These are phyloP conservation scores for Huiozyma naganishii DNA, from an alignment of 805 yeast species.

Conservation along the genomic window DNA sequence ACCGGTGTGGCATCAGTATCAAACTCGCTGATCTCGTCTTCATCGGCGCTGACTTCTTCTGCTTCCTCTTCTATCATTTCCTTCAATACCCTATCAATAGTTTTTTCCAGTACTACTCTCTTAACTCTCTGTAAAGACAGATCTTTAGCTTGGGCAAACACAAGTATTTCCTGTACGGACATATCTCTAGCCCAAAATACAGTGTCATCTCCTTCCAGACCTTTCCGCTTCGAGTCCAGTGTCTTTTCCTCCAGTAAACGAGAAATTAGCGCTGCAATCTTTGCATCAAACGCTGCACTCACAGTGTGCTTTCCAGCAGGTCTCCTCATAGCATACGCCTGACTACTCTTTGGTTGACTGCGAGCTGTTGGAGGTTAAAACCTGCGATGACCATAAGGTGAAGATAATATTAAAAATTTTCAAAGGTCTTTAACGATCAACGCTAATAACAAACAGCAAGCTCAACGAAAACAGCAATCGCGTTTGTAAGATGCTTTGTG, in stretches of 20 bases:
- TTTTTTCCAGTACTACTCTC: conserved; percentile 47
- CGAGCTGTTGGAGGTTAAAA: too few relatives aligned
- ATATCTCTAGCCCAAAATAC: conserved; percentile 57
- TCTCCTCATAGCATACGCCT: conserved; percentile 14
- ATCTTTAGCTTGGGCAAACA: conserved; percentile 54
- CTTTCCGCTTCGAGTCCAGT: conserved; percentile 11
- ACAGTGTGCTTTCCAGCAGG: conserved; percentile 25
- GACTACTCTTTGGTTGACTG: too few relatives aligned
- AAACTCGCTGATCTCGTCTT: conserved; percentile 23
- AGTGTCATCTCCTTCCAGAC: conserved; percentile 15
- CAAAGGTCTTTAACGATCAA: too few relatives aligned
- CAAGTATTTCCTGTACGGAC: conserved; percentile 39
- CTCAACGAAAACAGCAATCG: too few relatives aligned
- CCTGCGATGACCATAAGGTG: too few relatives aligned
- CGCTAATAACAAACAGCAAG: too few relatives aligned
- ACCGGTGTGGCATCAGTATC: conserved; percentile 25
- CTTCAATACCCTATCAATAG: conserved; percentile 49
- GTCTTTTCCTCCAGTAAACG: conserved; percentile 51
- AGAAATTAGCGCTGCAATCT: conserved; percentile 45
- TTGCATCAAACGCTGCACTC: conserved; percentile 39
- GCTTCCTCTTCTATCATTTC: conserved; percentile 50
- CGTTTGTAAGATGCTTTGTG: conserved; percentile 22
- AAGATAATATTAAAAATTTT: too few relatives aligned
- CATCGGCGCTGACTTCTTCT: conserved; percentile 36
- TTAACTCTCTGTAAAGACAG: conserved; percentile 60